Percentiles rank a stretch among this genome's conserved stretches.
phyloP scores from a whole-genome alignment of 495 filamentous ascomycete genomes.

The Jackrogersella minutella region DNA sequence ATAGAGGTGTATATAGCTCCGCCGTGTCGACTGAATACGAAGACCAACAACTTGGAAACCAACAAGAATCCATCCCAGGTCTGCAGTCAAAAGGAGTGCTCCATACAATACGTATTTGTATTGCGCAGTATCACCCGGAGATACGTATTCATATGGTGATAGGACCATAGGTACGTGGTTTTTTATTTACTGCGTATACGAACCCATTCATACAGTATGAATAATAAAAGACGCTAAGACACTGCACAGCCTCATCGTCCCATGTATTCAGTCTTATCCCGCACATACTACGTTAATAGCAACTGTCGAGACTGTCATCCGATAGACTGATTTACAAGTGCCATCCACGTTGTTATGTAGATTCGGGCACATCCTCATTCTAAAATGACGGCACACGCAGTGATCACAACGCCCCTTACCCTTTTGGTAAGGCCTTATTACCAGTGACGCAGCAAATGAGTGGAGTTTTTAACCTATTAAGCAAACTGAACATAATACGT shows the following conservation, averaged over 20 bases:
- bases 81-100: slow-evolving; percentile 34
- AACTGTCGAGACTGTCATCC: slow-evolving; percentile 31
- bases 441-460: slow-evolving; percentile 6
- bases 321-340: slow-evolving; percentile 16
- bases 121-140: slow-evolving; percentile 16
- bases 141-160: neutral
- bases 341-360: slow-evolving; percentile 22
- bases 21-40: slow-evolving; percentile 30
- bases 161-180: slow-evolving; percentile 11
- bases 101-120: slow-evolving; percentile 13
- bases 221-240: slow-evolving; percentile 10
- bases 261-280: slow-evolving; percentile 12
- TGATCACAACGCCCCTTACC: slow-evolving; percentile 33
- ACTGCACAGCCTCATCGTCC: slow-evolving; percentile 38
- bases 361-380: slow-evolving; percentile 35
- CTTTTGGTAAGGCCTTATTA: slow-evolving; percentile 21
- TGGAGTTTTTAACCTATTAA: slow-evolving; percentile 11
- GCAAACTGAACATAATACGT: slow-evolving; percentile 1
- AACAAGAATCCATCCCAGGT: slow-evolving; percentile 22
- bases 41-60: slow-evolving; percentile 5
- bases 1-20: slow-evolving; percentile 12
- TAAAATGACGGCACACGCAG: slow-evolving; percentile 33
- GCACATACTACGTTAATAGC: slow-evolving; percentile 26
- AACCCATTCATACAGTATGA: slow-evolving; percentile 31
- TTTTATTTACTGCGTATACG: no score